Conservation (phyloP, 2,329 filamentous ascomycete genomes). For the Paecilomyces dactylethromorphus region DNA sequence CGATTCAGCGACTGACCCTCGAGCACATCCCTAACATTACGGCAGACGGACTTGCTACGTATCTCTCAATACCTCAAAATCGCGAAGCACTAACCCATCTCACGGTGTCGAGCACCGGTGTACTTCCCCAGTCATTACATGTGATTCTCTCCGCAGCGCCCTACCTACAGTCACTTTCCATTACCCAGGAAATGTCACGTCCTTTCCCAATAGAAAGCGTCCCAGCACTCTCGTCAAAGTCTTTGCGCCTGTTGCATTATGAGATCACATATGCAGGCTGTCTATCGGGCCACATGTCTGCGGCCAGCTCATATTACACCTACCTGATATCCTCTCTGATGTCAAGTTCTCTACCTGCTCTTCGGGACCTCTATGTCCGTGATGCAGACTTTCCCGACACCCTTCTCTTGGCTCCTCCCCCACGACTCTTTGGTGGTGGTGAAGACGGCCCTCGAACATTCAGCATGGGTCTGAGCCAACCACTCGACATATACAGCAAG, state of each 20-base stretch:
- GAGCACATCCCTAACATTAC: conserved; percentile 67
- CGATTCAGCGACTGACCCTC: conserved; percentile 66
- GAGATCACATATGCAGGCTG: conserved; percentile 63
- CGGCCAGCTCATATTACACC: conserved; percentile 63
- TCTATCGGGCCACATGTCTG: conserved; percentile 49
- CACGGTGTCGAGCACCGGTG: conserved; percentile 64
- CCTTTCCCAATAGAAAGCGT: conserved; percentile 51
- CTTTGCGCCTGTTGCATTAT: conserved; percentile 68
- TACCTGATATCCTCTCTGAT: conserved; percentile 82
- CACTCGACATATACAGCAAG: conserved; percentile 59
- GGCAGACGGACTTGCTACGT: conserved; percentile 60
- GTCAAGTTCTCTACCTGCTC: conserved; percentile 63
- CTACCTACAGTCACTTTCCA: conserved; percentile 42
- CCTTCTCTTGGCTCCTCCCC: conserved; percentile 65
- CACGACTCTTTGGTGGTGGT: conserved; percentile 43
- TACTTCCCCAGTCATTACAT: conserved; percentile 42
- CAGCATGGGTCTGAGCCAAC: conserved; percentile 43
- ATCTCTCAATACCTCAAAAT: conserved; percentile 57
- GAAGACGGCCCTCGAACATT: conserved; percentile 18
- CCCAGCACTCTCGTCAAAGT: conserved; percentile 61
- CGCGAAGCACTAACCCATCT: conserved; percentile 59
- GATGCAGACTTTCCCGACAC: conserved; percentile 77
- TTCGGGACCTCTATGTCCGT: conserved; percentile 76
- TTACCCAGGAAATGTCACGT: conserved; percentile 50
- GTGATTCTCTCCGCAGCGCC: conserved; percentile 36